A percentile compares a stretch with the other conserved stretches of the same genome.
Conservation (phyloP, 305 asterid species). For the Fraxinus sp. region DNA sequence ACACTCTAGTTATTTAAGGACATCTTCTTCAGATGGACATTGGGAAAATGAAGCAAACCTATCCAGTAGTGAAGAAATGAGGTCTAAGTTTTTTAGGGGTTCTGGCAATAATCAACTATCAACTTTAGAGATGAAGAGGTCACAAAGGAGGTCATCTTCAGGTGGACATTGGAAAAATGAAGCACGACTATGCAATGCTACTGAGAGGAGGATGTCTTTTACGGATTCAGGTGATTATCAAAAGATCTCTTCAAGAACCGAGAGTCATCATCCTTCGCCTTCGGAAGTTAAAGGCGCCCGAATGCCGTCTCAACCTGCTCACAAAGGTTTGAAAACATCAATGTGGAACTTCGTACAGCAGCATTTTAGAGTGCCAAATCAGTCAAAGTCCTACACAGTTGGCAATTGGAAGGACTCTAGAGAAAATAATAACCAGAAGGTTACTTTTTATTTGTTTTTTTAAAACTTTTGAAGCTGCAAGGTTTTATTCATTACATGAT, state of each 20-base stretch:
- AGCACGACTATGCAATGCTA: slow-evolving; percentile 22
- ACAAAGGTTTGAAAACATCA: slow-evolving; percentile 48
- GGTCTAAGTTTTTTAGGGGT: slow-evolving; percentile 32
- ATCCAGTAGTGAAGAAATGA: slow-evolving; percentile 25
- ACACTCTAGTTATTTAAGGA: slow-evolving; percentile 29
- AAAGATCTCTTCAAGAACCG: slow-evolving; percentile 24
- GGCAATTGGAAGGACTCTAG: slow-evolving; percentile 35
- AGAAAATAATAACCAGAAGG: slow-evolving; percentile 40
- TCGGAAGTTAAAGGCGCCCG: slow-evolving; percentile 37
- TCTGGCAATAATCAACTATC: slow-evolving; percentile 30
- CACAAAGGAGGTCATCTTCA: slow-evolving; percentile 29
- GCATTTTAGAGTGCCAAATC: slow-evolving; percentile 51
- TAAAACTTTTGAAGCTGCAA: not conserved
- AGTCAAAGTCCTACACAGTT: slow-evolving; percentile 30
- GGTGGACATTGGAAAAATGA: slow-evolving; percentile 36
- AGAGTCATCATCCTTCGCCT: slow-evolving; percentile 23
- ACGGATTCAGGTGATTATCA: slow-evolving; percentile 33
- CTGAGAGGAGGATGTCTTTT: slow-evolving; percentile 28
- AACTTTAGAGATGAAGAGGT: slow-evolving; percentile 32
- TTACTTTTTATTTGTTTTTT: slow-evolving; percentile 17
- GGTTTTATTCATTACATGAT: slow-evolving; percentile 14
- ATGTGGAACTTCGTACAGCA: slow-evolving; percentile 50
- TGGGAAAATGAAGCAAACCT: slow-evolving; percentile 22
- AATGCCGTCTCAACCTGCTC: slow-evolving; percentile 28
- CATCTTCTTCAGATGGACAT: slow-evolving; percentile 24